A percentile compares a stretch with the other conserved stretches of the same genome.
These are phyloP conservation scores for Solanum commersonii DNA, from an alignment of 257 asterid genomes.

Conservation along the genomic window DNA sequence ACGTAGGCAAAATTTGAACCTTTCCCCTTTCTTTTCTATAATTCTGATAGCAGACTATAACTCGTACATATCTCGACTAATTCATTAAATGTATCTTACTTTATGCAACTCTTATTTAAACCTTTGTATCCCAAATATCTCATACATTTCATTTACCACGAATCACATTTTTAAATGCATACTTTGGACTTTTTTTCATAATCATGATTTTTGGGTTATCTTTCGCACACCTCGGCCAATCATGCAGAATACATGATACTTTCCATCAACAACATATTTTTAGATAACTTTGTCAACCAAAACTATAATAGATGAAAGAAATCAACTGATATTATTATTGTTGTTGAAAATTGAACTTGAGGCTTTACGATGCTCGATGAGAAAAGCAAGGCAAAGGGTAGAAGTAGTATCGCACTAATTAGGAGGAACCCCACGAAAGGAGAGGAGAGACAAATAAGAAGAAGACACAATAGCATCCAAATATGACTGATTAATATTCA, in stretches of 20 bases:
- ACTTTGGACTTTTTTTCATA: background rate
- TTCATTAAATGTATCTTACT: background rate
- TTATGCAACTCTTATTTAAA: background rate
- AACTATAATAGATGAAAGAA: background rate
- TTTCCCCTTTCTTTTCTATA: background rate
- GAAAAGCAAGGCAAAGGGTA: background rate
- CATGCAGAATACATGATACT: background rate
- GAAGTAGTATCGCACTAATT: background rate
- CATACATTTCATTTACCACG: background rate
- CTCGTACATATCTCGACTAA: background rate
- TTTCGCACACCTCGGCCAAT: accelerated
- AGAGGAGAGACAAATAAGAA: background rate
- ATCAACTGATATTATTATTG: no score
- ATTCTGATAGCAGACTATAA: background rate
- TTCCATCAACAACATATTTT: background rate
- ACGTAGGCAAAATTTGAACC: background rate
- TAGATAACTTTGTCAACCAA: background rate
- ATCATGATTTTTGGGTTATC: background rate
- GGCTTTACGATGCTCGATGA: no score
- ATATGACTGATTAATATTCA: background rate
- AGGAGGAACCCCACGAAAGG: slow-evolving; percentile 8
- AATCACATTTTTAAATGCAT: background rate
- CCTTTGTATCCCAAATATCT: background rate
- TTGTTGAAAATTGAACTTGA: background rate
- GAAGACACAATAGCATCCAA: background rate